Evolutionary conservation across 305 asterid genomes (phyloP), one percentile per base, ranked within the genome.

Genomic region (Plantago coronopus): DNA sequence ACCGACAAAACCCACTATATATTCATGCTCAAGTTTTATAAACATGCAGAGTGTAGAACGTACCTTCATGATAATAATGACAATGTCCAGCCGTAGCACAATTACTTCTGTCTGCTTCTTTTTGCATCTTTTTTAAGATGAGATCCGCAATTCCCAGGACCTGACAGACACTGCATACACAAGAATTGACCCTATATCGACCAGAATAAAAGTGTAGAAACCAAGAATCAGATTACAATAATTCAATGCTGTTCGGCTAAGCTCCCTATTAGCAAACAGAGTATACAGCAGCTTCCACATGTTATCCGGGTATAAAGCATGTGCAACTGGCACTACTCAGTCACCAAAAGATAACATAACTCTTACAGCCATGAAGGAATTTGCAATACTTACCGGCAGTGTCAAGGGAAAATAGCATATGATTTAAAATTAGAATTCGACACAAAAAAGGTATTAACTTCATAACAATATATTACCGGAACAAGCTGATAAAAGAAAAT

Each of bases 11-110:
- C 54, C 7, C 2, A 11, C 1, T 13, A 46, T 3, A 14, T 38
- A 34, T 42, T 19, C 8, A 4, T 5, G 48, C 11, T 38, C 18
- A 42, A 23, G 4, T 7, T 20, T 42, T 38, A 54, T n/a, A 17
- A 67, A 68, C 57, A 18, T 37, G 61, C 38, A 56, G 61, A 7
- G 7, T 13, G 38, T 18, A 54, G 7, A 27, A 23, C 38, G 63
- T 70, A 67, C 74, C 79, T 70, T 56, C 46, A 17, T 57, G 53
- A 43, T 45, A 42, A 31, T 31, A 40, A 46, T 48, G 69, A 34
- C 49, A 61, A 37, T 40, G 59, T 20, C 42, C 19, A 51, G 40
- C 16, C 17, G 34, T 19, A 23, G 45, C 43, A 45, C 45, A 50
- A 1, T 57, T 44, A 58, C 48, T 45, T 56, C 40, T 13, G 47